Conservation (phyloP, 495 filamentous ascomycete genomes). For the Neurospora sublineolata region DNA sequence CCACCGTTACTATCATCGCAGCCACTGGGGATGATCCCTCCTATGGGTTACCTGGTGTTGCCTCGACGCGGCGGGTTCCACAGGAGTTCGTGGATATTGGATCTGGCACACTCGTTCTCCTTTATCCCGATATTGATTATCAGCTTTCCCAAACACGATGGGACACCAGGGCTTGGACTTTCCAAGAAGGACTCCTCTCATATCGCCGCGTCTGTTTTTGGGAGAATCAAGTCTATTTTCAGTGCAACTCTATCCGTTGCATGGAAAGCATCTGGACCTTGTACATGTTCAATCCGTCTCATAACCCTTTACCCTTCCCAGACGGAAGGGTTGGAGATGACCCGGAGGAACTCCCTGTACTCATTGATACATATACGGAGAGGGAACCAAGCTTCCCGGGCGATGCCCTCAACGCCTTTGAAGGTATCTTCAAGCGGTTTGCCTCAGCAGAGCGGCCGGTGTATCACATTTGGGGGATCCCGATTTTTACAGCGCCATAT, state of each 20-base stretch:
- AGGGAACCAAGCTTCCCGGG: not conserved
- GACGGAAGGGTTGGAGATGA: not conserved
- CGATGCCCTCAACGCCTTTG: not conserved
- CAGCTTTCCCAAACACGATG: not conserved
- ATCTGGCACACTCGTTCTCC: not conserved
- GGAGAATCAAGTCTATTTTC: not conserved
- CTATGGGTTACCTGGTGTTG: conserved; percentile 21
- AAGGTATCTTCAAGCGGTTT: not conserved
- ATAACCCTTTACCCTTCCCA: not conserved
- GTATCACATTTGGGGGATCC: not conserved
- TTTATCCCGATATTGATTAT: not conserved
- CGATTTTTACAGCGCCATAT: too few relatives aligned
- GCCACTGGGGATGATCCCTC: conserved; percentile 14
- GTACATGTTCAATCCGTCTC: not conserved
- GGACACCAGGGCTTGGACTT: not conserved
- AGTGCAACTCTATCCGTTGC: conserved; percentile 1
- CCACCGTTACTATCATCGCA: conserved; percentile 17
- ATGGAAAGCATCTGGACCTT: conserved; percentile 3
- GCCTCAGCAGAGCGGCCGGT: not conserved
- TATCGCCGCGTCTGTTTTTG: not conserved
- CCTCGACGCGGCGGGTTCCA: not conserved
- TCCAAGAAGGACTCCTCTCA: not conserved
- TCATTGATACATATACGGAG: not conserved
- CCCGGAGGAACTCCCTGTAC: not conserved
- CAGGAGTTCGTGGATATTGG: not conserved